Percentiles rank a stretch among this genome's conserved stretches.
These are phyloP conservation scores for Gymnopus androsaceus DNA, from an alignment of 1,284 basidiomycete genomes.

Conservation along the genomic window DNA sequence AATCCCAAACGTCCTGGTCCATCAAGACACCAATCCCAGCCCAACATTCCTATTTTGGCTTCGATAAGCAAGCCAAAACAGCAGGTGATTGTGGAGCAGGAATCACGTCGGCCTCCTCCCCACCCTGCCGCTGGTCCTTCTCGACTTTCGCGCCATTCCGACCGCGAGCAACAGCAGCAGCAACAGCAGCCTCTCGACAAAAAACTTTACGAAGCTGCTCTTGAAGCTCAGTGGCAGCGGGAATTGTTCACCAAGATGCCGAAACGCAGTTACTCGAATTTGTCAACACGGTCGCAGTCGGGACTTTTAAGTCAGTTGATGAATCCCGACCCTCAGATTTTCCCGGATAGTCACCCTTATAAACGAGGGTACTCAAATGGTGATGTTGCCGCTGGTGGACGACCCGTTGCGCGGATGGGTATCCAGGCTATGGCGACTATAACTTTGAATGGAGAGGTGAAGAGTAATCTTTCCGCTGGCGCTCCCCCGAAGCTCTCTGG, in stretches of 20 bases:
- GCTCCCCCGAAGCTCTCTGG: no score
- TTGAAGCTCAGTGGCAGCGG: slow-evolving; percentile 68
- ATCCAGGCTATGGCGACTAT: slow-evolving; percentile 12
- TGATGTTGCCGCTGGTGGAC: slow-evolving; percentile 43
- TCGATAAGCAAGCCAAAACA: slow-evolving; percentile 11
- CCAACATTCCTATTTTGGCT: slow-evolving; percentile 20
- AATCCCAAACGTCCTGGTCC: slow-evolving; percentile 2
- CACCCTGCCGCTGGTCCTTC: slow-evolving; percentile 22
- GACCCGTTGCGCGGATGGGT: slow-evolving; percentile 17
- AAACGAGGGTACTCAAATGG: slow-evolving; percentile 49
- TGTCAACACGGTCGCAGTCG: slow-evolving; percentile 48
- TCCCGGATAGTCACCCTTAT: slow-evolving; percentile 63
- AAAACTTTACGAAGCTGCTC: slow-evolving; percentile 39
- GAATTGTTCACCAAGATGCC: slow-evolving; percentile 81
- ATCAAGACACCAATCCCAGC: slow-evolving; percentile 13
- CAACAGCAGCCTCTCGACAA: slow-evolving; percentile 27
- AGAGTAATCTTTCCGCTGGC: no score
- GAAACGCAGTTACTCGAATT: slow-evolving; percentile 61
- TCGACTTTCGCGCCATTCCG: slow-evolving; percentile 1
- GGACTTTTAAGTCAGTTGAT: slow-evolving; percentile 69
- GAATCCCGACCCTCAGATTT: slow-evolving; percentile 65
- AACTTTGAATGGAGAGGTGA: neutral
- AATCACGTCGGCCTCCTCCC: slow-evolving; percentile 15
- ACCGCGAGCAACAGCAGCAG: neutral
- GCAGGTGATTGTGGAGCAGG: slow-evolving; percentile 4